phyloP scores from a whole-genome alignment of 2,329 filamentous ascomycete genomes.

The Furcasterigmium furcatum region DNA sequence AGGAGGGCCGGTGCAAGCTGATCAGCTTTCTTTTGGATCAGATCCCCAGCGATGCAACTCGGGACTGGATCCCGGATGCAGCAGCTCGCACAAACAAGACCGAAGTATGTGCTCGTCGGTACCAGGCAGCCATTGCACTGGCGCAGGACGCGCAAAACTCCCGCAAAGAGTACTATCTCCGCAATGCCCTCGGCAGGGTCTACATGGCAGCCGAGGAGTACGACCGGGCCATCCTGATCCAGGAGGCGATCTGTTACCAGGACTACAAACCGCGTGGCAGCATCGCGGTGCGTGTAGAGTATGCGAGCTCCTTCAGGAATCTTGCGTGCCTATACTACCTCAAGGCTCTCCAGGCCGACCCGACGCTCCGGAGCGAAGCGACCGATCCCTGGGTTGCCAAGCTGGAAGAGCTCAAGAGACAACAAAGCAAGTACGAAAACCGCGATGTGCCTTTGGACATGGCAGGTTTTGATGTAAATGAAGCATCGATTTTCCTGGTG shows the following conservation, averaged over 20 bases:
- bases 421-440: constrained; percentile 33
- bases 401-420: constrained; percentile 28
- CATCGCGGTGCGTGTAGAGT: constrained; percentile 32
- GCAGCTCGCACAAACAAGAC: constrained; percentile 28
- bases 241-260: constrained; percentile 29
- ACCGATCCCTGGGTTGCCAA: constrained; percentile 27
- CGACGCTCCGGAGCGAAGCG: constrained; percentile 13
- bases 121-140: constrained; percentile 25
- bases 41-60: constrained; percentile 22
- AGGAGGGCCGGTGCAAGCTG: constrained; percentile 20
- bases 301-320: constrained; percentile 35
- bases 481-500: constrained; percentile 34
- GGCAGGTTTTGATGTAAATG: constrained; percentile 37
- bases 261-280: constrained; percentile 36
- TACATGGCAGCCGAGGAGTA: constrained; percentile 29
- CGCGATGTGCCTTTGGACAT: constrained; percentile 34
- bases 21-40: constrained; percentile 31
- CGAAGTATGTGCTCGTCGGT: constrained; percentile 22
- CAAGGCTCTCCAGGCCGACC: constrained; percentile 9
- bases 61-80: constrained; percentile 38
- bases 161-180: constrained; percentile 31
- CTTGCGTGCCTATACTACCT: constrained; percentile 29
- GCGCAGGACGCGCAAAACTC: constrained; percentile 30
- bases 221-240: constrained; percentile 27
- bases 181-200: constrained; percentile 30